phyloP scores from a whole-genome alignment of 2,329 filamentous ascomycete species.

The Scytalidium sp. region DNA sequence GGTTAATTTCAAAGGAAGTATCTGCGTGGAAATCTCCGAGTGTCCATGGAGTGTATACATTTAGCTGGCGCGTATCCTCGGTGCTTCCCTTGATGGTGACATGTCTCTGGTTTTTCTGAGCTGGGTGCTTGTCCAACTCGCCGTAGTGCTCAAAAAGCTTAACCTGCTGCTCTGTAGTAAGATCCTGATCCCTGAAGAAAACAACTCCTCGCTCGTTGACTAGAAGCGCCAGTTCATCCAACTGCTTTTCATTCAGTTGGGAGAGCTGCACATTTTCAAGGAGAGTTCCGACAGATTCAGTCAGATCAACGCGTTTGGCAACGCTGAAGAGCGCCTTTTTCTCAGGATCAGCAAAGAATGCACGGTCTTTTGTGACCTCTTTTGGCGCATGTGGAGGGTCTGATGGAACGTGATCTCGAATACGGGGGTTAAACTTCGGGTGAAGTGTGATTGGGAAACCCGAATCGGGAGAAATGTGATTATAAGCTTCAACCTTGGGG shows the following conservation, averaged over 20 bases:
- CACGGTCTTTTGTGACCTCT: slow-evolving; percentile 32
- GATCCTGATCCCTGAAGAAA: slow-evolving; percentile 15
- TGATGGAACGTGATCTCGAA: slow-evolving; percentile 11
- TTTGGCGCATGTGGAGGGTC: slow-evolving; percentile 10
- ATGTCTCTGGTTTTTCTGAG: slow-evolving; percentile 1
- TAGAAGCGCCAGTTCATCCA: slow-evolving; percentile 25
- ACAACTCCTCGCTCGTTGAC: slow-evolving; percentile 27
- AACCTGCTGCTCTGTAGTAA: slow-evolving; percentile 17
- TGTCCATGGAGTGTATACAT: slow-evolving; percentile 6
- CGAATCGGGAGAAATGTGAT: slow-evolving; percentile 20
- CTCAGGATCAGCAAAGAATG: slow-evolving; percentile 39
- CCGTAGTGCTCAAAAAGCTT: slow-evolving; percentile 18
- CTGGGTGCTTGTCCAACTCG: not conserved
- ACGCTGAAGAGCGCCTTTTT: slow-evolving; percentile 39
- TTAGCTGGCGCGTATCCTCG: slow-evolving; percentile 3
- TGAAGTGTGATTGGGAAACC: slow-evolving; percentile 17
- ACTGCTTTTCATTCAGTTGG: slow-evolving; percentile 18
- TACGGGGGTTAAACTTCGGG: slow-evolving; percentile 17
- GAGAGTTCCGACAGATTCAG: slow-evolving; percentile 38
- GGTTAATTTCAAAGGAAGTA: slow-evolving; percentile 6
- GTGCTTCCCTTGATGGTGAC: slow-evolving; percentile 6
- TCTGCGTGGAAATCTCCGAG: slow-evolving; percentile 6
- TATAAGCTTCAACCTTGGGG: slow-evolving; percentile 16
- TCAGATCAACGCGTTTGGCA: slow-evolving; percentile 37
- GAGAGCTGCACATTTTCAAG: slow-evolving; percentile 21